A percentile compares a stretch with the other conserved stretches of the same genome.
Conservation (phyloP, 1,284 basidiomycete genomes). For the Pascua guehoae region DNA sequence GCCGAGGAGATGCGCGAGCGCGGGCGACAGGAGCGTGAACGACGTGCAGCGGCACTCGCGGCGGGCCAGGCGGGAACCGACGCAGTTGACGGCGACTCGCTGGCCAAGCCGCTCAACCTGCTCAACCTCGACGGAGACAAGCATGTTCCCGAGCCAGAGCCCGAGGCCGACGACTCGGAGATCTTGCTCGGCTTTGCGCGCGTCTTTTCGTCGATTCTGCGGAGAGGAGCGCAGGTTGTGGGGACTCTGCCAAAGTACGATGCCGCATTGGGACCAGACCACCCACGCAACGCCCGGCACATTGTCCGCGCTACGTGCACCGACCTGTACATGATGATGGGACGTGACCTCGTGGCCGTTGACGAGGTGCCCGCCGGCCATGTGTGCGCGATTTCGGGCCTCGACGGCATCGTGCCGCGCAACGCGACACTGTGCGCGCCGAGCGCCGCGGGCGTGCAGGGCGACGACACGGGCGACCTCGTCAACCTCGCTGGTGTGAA, state of each 20-base stretch:
- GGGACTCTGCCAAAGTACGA: conserved; percentile 89
- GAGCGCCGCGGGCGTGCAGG: conserved; percentile 42
- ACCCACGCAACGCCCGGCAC: conserved; percentile 69
- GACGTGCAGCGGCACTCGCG: conserved; percentile 48
- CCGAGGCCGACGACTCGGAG: conserved; percentile 51
- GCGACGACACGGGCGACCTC: conserved; percentile 53
- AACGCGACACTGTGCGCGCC: conserved; percentile 85
- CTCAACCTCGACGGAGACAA: conserved; percentile 28
- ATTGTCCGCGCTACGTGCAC: conserved; percentile 62
- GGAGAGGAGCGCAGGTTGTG: conserved; percentile 62
- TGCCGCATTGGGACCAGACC: conserved; percentile 60
- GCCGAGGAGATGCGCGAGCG: conserved; percentile 80
- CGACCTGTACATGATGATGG: conserved; percentile 97
- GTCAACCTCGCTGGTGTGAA: conserved; percentile 79
- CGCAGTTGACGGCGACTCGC: conserved; percentile 23
- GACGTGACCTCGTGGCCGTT: conserved; percentile 81
- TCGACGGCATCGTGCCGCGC: conserved; percentile 85
- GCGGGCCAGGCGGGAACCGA: conserved; percentile 29
- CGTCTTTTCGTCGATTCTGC: conserved; percentile 83
- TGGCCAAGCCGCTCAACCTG: conserved; percentile 25
- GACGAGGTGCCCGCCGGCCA: conserved; percentile 87
- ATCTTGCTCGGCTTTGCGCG: conserved; percentile 86
- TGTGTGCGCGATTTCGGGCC: conserved; percentile 86
- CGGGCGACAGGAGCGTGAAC: conserved; percentile 63
- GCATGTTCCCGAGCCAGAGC: conserved; percentile 13